Evolutionary conservation across 441 rosid genomes (phyloP).

Genomic region (Eutrema salsugineum): DNA sequence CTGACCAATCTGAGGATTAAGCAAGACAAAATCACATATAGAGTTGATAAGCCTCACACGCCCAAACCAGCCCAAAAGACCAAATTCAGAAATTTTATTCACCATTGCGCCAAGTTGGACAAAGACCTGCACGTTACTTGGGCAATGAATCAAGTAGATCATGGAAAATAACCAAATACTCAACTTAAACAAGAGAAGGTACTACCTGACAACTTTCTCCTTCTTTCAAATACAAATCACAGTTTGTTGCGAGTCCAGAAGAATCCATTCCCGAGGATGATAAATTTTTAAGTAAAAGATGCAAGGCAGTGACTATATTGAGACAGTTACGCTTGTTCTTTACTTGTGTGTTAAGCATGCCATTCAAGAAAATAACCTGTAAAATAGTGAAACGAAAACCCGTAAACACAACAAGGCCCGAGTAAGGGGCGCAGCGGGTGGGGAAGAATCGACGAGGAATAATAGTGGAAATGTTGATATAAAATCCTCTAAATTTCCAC

Average conservation of each 20-base stretch:
- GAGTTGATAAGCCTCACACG: conserved; percentile 79
- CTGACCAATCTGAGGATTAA: conserved; percentile 85
- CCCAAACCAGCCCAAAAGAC: conserved; percentile 87
- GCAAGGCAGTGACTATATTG: conserved; percentile 55
- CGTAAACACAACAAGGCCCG: conserved; percentile 17
- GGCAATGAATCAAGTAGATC: conserved; percentile 21
- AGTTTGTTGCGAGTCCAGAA: conserved; percentile 28
- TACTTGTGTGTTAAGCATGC: conserved; percentile 48
- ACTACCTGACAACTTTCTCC: conserved; percentile 63
- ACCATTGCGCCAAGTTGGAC: conserved; percentile 59
- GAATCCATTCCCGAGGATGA: conserved; percentile 36
- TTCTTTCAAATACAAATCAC: conserved; percentile 33
- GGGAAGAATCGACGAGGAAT: no score
- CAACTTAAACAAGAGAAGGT: conserved; percentile 11
- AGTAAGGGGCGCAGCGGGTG: no score
- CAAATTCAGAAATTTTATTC: conserved; percentile 67
- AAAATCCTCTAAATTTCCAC: not conserved
- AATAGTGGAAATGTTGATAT: not conserved
- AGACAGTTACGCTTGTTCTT: conserved; percentile 67
- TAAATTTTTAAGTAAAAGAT: conserved; percentile 48
- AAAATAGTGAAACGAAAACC: conserved; percentile 13
- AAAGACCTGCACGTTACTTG: conserved; percentile 53
- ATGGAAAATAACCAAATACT: conserved; percentile 5
- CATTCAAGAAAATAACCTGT: conserved; percentile 61
- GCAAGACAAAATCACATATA: conserved; percentile 68